phyloP scores from a whole-genome alignment of 1,139 yeast species.

The Diutina mesorugosa region DNA sequence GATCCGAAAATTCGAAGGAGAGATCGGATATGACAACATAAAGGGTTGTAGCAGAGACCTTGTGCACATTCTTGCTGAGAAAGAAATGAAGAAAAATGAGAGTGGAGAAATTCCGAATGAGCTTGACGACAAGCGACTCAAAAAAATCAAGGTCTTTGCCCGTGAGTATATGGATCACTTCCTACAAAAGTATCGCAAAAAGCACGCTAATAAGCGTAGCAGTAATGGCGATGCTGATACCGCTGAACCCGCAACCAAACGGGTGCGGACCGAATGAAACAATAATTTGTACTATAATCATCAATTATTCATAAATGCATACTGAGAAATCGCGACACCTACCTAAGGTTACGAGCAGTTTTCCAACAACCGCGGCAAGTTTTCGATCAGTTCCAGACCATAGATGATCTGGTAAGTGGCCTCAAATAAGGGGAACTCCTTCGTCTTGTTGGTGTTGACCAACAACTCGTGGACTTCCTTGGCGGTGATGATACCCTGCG shows the following conservation, averaged over 20 bases:
- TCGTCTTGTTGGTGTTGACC: constrained; percentile 40
- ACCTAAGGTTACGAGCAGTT: neutral
- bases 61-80: constrained; percentile 45
- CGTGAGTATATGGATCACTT: constrained; percentile 66
- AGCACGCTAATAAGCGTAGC: neutral
- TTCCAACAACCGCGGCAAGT: constrained; percentile 52
- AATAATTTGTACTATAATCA: neutral
- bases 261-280: neutral
- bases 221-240: neutral
- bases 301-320: neutral
- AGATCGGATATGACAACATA: constrained; percentile 59
- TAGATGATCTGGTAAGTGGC: constrained; percentile 76
- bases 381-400: constrained; percentile 52
- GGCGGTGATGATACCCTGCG: constrained; percentile 86
- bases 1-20: constrained; percentile 50
- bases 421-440: constrained; percentile 78
- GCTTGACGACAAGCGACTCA: constrained; percentile 47
- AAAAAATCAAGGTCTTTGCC: constrained; percentile 56
- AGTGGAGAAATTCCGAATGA: constrained; percentile 35
- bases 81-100: constrained; percentile 40
- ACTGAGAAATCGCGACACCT: neutral
- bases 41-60: constrained; percentile 75
- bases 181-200: constrained; percentile 36
- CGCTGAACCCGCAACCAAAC: neutral
- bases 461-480: constrained; percentile 83